Conservation (phyloP, 345 rosid genomes). For the Erysimum cheiranthoides region DNA sequence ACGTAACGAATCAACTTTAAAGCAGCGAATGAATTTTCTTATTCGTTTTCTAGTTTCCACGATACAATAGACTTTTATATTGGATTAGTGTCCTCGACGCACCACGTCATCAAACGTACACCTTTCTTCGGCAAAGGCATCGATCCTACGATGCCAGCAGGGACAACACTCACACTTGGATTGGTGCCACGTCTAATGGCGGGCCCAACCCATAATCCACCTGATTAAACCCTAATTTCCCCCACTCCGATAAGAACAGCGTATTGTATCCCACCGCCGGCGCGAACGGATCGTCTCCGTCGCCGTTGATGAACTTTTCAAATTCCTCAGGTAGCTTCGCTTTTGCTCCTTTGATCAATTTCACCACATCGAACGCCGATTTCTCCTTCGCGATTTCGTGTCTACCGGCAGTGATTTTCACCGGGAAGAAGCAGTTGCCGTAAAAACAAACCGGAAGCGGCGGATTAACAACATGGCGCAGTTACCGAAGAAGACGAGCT, state of each 20-base stretch:
- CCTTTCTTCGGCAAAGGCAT: conserved; percentile 62
- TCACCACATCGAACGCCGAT: conserved; percentile 50
- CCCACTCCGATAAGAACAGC: conserved; percentile 70
- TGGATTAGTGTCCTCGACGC: not conserved
- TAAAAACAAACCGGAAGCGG: conserved; percentile 70
- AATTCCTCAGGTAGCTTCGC: conserved; percentile 53
- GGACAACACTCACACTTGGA: conserved; percentile 62
- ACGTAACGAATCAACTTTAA: conserved; percentile 26
- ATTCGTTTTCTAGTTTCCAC: not conserved
- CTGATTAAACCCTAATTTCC: conserved; percentile 64
- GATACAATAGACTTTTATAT: not conserved
- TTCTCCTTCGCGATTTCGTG: conserved; percentile 39
- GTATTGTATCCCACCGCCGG: conserved; percentile 58
- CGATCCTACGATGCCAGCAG: conserved; percentile 63
- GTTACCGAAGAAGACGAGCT: conserved; percentile 73
- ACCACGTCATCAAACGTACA: conserved; percentile 76
- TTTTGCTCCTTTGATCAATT: conserved; percentile 58
- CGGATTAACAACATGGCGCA: conserved; percentile 58
- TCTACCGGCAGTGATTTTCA: conserved; percentile 51
- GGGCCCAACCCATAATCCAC: conserved; percentile 71
- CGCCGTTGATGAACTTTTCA: conserved; percentile 50
- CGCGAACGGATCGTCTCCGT: conserved; percentile 62
- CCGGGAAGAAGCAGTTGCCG: conserved; percentile 76
- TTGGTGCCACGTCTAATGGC: conserved; percentile 58
- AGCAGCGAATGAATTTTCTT: conserved; percentile 32